phyloP scores from a whole-genome alignment of 306 rosid genomes.

The Dalbergia cultrata region DNA sequence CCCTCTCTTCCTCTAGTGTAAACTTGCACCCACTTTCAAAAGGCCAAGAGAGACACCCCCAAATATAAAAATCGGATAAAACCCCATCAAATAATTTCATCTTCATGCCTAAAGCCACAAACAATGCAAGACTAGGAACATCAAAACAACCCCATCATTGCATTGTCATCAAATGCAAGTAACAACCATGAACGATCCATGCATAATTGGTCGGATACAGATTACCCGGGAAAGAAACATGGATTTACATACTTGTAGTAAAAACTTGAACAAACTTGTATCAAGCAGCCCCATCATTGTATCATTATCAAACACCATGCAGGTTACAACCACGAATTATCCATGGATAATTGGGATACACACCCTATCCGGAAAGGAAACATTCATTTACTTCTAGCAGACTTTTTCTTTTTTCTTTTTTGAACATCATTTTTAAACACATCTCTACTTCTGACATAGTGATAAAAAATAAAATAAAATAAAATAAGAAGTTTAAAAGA shows the following conservation, averaged over 20 bases:
- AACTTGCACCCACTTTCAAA: conserved; percentile 84
- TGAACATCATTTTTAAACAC: no score
- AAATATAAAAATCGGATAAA: conserved; percentile 8
- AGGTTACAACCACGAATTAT: neutral
- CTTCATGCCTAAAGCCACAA: neutral
- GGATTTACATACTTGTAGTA: no score
- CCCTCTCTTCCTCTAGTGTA: conserved; percentile 84
- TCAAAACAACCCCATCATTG: neutral
- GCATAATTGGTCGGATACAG: neutral
- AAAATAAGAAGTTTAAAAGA: no score
- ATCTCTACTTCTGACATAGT: no score
- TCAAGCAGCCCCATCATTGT: conserved; percentile 3
- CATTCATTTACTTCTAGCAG: no score
- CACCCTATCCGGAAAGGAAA: conserved; percentile 20
- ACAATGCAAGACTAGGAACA: neutral
- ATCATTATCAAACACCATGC: conserved; percentile 2
- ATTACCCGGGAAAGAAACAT: no score
- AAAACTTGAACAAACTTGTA: no score
- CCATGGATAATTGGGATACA: neutral
- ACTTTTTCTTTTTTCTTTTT: no score
- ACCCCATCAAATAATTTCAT: conserved; percentile 11
- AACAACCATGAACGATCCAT: neutral
- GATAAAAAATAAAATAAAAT: no score
- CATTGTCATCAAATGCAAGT: conserved; percentile 1
- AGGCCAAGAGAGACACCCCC: conserved; percentile 19